Conservation (phyloP, 108 stramenopile genomes). For the Nitzschia sp. region DNA sequence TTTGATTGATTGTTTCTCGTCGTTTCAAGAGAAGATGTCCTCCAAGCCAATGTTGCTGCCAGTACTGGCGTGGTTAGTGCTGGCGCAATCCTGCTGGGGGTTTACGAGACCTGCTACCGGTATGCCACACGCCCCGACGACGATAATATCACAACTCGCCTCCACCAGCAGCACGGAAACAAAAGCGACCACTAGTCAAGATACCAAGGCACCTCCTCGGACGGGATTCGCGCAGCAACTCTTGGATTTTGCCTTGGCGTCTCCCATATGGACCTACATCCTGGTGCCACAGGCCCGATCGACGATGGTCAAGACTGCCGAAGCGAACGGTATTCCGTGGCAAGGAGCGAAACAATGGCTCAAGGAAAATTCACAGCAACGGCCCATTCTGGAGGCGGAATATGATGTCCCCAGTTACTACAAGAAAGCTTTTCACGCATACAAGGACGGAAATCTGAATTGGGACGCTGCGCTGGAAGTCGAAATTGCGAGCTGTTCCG, state of each 20-base stretch:
- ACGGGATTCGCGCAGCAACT: conserved; percentile 61
- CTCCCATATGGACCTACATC: conserved; percentile 74
- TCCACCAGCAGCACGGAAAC: neutral
- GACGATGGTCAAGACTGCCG: conserved; percentile 73
- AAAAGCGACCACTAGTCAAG: neutral
- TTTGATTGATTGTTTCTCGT: too few relatives aligned
- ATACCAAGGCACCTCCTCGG: conserved; percentile 40
- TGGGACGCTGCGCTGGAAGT: conserved; percentile 81
- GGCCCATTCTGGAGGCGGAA: neutral
- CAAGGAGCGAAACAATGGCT: conserved; percentile 54
- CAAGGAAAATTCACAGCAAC: conserved; percentile 18
- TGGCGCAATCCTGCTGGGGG: too few relatives aligned
- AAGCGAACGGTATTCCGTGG: conserved; percentile 79
- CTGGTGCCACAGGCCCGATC: conserved; percentile 76
- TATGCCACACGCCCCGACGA: too few relatives aligned
- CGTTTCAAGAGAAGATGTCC: too few relatives aligned
- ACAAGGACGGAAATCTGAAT: conserved; percentile 69
- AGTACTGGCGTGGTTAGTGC: too few relatives aligned
- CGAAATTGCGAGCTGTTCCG: conserved; percentile 69
- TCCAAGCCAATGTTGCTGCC: too few relatives aligned
- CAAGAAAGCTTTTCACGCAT: conserved; percentile 73
- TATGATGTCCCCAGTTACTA: conserved; percentile 39
- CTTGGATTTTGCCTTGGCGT: conserved; percentile 53
- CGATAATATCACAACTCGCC: neutral
- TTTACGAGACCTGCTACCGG: too few relatives aligned